Evolutionary conservation across 2,329 filamentous ascomycete species (phyloP).

Genomic region (Emergomyces africanus): DNA sequence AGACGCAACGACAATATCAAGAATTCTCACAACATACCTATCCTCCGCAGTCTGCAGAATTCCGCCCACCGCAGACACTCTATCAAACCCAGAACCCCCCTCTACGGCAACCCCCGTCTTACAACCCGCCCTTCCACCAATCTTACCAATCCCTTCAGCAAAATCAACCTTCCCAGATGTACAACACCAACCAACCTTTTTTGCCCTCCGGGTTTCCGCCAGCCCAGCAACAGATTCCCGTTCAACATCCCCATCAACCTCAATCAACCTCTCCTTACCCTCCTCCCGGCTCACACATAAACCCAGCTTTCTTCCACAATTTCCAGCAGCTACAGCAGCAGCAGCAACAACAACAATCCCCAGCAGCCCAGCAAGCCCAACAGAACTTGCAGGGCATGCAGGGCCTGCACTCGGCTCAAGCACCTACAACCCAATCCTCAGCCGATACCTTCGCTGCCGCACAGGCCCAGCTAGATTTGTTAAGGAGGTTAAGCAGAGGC

Average conservation of each 20-base stretch:
- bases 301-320: conserved; percentile 44
- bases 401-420: neutral
- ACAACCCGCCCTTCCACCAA: conserved; percentile 10
- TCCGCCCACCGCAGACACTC: neutral
- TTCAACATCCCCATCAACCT: conserved; percentile 30
- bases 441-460: conserved; percentile 29
- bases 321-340: conserved; percentile 30
- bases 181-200: conserved; percentile 14
- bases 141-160: conserved; percentile 17
- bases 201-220: conserved; percentile 17
- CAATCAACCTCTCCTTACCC: conserved; percentile 27
- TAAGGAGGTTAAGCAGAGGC: conserved; percentile 25
- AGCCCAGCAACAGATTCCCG: conserved; percentile 18
- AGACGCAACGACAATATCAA: neutral
- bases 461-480: conserved; percentile 29
- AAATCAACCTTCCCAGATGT: conserved; percentile 11
- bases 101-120: conserved; percentile 9
- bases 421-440: conserved; percentile 11
- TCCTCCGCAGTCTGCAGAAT: neutral
- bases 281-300: conserved; percentile 39
- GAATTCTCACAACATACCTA: neutral
- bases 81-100: conserved; percentile 17
- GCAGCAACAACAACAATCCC: conserved; percentile 17
- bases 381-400: neutral
- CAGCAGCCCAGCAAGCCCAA: conserved; percentile 13